These are phyloP conservation scores for Phytophthora agathidicida DNA, from an alignment of 352 stramenopile species.

Conservation along the genomic window DNA sequence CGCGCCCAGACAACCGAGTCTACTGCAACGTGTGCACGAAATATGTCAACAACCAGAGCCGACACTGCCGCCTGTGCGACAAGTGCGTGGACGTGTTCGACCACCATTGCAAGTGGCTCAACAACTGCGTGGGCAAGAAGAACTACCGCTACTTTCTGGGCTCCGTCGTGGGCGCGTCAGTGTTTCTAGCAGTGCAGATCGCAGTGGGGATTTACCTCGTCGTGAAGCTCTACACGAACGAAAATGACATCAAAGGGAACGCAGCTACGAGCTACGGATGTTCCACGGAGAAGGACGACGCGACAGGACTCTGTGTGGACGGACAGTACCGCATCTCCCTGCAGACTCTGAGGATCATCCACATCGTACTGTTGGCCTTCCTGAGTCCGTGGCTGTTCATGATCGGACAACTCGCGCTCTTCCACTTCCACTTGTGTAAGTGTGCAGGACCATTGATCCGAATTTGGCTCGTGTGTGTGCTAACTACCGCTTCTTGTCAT, in stretches of 20 bases:
- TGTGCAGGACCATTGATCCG: constrained; percentile 1
- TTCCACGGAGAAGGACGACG: constrained; percentile 43
- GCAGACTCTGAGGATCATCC: constrained; percentile 61
- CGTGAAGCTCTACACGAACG: constrained; percentile 51
- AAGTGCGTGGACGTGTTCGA: constrained; percentile 97
- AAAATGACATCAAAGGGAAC: constrained; percentile 43
- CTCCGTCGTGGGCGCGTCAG: constrained; percentile 68
- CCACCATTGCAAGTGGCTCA: constrained; percentile 98
- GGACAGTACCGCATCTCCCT: constrained; percentile 62
- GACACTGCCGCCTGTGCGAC: constrained; percentile 96
- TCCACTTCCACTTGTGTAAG: constrained; percentile 88
- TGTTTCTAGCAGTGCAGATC: constrained; percentile 75
- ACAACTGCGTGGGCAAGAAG: constrained; percentile 94
- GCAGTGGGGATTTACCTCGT: constrained; percentile 71
- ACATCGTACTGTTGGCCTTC: constrained; percentile 70
- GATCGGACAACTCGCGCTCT: constrained; percentile 79
- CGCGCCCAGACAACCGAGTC: constrained; percentile 53
- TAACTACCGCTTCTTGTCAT: constrained; percentile 1
- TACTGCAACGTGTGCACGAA: constrained; percentile 91
- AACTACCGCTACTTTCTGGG: constrained; percentile 86
- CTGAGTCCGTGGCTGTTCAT: constrained; percentile 77
- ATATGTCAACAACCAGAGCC: constrained; percentile 89
- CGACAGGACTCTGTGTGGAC: constrained; percentile 56
- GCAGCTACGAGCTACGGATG: constrained; percentile 76
- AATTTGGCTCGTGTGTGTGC: too few relatives aligned